Evolutionary conservation across 345 rosid species (phyloP).

Genomic region (Mallotus nudiflorus): DNA sequence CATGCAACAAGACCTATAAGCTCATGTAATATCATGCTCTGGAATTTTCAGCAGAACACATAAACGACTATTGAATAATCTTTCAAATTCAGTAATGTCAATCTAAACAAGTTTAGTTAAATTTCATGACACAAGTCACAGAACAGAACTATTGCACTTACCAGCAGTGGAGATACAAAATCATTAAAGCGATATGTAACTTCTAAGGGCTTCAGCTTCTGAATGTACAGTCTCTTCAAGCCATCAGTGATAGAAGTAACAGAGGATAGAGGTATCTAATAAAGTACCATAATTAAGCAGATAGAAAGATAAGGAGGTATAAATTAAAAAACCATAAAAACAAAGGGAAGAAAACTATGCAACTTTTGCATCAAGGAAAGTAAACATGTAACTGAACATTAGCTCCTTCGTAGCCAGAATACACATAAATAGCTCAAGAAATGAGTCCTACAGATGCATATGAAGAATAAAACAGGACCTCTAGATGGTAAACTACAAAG

Average conservation of each 20-base stretch:
- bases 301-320: background rate
- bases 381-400: background rate
- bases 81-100: background rate
- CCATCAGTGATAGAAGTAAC: slow-evolving; percentile 96
- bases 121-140: background rate
- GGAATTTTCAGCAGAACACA: background rate
- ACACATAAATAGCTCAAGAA: background rate
- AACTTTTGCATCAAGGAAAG: background rate
- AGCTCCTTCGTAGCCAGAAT: background rate
- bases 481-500: background rate
- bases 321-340: background rate
- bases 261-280: slow-evolving; percentile 67
- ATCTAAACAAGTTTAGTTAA: too few relatives aligned
- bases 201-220: slow-evolving; percentile 92
- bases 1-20: slow-evolving; percentile 16
- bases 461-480: background rate
- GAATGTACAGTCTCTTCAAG: slow-evolving; percentile 78
- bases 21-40: background rate
- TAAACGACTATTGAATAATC: slow-evolving; percentile 9
- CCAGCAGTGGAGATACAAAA: slow-evolving; percentile 87
- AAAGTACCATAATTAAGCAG: slow-evolving; percentile 6
- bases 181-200: slow-evolving; percentile 82
- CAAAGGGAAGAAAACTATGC: background rate
- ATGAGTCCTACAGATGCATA: background rate
- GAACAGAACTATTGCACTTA: slow-evolving; percentile 37